Percentiles rank a stretch among this genome's conserved stretches.
phyloP scores from a whole-genome alignment of 805 yeast genomes.

The Priceomyces melissophilus region DNA sequence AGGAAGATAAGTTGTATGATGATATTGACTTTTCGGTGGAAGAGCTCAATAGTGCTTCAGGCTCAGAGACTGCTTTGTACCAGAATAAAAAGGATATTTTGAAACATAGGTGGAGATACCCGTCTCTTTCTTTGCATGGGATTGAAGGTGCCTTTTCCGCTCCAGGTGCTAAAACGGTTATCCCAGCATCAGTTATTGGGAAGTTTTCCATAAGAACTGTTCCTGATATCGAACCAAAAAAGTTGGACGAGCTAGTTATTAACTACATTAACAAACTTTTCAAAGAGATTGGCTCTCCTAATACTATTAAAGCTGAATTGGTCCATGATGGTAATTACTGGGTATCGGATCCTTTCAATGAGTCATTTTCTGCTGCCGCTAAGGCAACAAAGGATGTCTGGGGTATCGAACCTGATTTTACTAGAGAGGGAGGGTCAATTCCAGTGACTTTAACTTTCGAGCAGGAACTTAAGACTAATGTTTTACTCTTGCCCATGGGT shows the following conservation, averaged over 20 bases:
- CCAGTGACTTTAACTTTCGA: conserved; percentile 96
- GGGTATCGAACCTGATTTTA: conserved; percentile 92
- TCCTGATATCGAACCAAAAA: conserved; percentile 82
- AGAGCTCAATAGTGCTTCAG: conserved; percentile 85
- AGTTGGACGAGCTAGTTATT: conserved; percentile 73
- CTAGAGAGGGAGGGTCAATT: conserved; percentile 98
- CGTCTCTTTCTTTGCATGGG: conserved; percentile 94
- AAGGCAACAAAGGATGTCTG: conserved; percentile 93
- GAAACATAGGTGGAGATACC: conserved; percentile 99
- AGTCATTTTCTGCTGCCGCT: conserved; percentile 88
- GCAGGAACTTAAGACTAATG: conserved; percentile 78
- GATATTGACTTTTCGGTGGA: conserved; percentile 78
- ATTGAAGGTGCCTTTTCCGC: conserved; percentile 96
- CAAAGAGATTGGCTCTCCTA: conserved; percentile 69
- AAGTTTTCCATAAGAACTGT: conserved; percentile 97
- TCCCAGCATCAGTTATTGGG: conserved; percentile 91
- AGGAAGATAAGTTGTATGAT: conserved; percentile 77
- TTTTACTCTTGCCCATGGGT: conserved; percentile 92
- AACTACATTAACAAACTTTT: conserved; percentile 67
- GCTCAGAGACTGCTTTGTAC: conserved; percentile 79
- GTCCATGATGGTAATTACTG: conserved; percentile 96
- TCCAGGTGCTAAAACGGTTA: conserved; percentile 96
- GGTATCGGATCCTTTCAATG: conserved; percentile 92
- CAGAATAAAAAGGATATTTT: conserved; percentile 77
- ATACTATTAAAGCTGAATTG: conserved; percentile 66